phyloP scores from a whole-genome alignment of 2,329 filamentous ascomycete genomes.

The Bimuria novae-zelandiae region DNA sequence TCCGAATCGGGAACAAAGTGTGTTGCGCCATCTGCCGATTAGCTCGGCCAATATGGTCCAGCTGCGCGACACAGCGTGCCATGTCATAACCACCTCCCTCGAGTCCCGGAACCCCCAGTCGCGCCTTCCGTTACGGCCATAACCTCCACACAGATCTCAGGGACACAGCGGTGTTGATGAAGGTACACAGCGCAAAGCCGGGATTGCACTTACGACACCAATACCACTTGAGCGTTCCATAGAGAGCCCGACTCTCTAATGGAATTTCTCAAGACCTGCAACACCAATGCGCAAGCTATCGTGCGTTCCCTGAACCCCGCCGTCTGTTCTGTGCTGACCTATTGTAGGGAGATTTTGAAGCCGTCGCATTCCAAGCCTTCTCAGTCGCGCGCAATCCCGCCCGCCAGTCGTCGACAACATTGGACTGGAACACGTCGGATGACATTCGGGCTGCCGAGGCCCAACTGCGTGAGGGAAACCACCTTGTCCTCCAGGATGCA shows the following conservation, averaged over 20 bases:
- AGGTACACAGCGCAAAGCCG: conserved; percentile 38
- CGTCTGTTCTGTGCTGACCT: conserved; percentile 17
- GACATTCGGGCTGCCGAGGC: conserved; percentile 39
- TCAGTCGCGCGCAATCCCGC: conserved; percentile 31
- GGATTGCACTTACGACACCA: conserved; percentile 42
- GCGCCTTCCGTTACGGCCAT: conserved; percentile 6
- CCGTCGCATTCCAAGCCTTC: conserved; percentile 44
- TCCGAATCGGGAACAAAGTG: neutral
- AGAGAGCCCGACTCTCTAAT: conserved; percentile 42
- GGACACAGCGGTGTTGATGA: conserved; percentile 42
- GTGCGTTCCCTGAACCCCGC: conserved; percentile 20
- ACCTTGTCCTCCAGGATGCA: conserved; percentile 38
- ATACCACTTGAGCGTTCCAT: conserved; percentile 46
- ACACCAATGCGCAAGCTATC: conserved; percentile 47
- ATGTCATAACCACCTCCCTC: conserved; percentile 29
- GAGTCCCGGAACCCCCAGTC: conserved; percentile 5
- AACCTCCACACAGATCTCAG: conserved; percentile 17
- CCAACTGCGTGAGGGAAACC: conserved; percentile 30
- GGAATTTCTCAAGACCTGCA: conserved; percentile 46
- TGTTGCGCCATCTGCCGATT: conserved; percentile 20
- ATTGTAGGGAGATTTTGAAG: conserved; percentile 42
- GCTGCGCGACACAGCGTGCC: conserved; percentile 23
- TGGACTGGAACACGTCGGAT: conserved; percentile 28
- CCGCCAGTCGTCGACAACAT: conserved; percentile 13
- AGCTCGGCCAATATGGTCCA: conserved; percentile 36